Evolutionary conservation across 768 basidiomycete species (phyloP), one percentile per base, ranked within the genome.

Genomic region (Postia placenta): DNA sequence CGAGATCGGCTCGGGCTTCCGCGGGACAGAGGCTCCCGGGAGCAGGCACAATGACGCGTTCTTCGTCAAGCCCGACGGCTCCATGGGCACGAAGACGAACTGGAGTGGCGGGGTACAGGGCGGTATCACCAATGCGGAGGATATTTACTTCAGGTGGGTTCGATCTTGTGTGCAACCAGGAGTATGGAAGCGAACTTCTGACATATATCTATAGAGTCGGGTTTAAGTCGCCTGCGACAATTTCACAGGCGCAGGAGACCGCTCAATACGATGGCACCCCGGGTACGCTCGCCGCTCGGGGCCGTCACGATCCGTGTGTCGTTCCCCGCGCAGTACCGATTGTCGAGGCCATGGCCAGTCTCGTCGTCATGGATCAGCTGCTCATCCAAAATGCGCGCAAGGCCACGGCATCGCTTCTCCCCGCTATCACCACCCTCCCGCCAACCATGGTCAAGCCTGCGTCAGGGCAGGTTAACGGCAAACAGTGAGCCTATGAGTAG

Each of bases 181-280:
- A n/a, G 22, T 43, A 33, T 30, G 45, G 62, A 47, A 17, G 7
- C 19, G 11, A 14, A n/a, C n/a, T 26, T 43, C 25, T 14, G 25
- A 11, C n/a, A 23, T 22, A 14, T 7, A 25, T 42, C 11, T 43
- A 11, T 49, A 96, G 93, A 49, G 78, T 97, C 58, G 94, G 88
- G 9, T 99, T 99, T 81, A 99, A 99, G 71, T 92, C 92, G 15
- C 96, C 96, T 48, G 96, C 96, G 41, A 99, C 96, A 48, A 99
- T 99, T 64, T 89, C 92, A 20, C 92, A 90, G 65, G 73, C 82
- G 24, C 96, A 99, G 68, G 65, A 74, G 42, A 99, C 96, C 22
- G 92, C 87, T 11, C 86, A 89, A 66, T 99, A 99, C 66, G 85
- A 96, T 62, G 96, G 96, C 24, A 88, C 90, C 9, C 72, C 80